Evolutionary conservation across 2,329 filamentous ascomycete species (phyloP).

Genomic region (Zymoseptoria tritici): DNA sequence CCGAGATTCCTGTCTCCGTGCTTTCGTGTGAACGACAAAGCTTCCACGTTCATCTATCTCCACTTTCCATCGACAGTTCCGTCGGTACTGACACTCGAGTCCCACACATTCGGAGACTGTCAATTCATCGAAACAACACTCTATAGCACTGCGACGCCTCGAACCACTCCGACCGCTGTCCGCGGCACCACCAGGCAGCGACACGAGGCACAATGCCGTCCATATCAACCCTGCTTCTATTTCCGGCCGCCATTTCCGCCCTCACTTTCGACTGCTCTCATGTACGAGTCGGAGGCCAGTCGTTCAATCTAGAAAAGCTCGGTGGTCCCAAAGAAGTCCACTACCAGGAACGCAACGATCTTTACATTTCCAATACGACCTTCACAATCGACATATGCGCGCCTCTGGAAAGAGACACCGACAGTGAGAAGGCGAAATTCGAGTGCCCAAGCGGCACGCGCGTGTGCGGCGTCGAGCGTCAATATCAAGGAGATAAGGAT

Average conservation of each 20-base stretch:
- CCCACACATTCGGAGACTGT: too few species aligned
- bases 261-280: slow-evolving; percentile 56
- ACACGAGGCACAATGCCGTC: slow-evolving; percentile 10
- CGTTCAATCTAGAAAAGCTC: slow-evolving; percentile 58
- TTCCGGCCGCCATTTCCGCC: slow-evolving; percentile 31
- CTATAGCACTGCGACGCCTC: not conserved
- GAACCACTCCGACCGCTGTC: not conserved
- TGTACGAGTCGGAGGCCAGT: slow-evolving; percentile 50
- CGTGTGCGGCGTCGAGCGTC: slow-evolving; percentile 68
- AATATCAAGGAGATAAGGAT: slow-evolving; percentile 42
- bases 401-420: slow-evolving; percentile 55
- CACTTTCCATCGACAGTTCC: not conserved
- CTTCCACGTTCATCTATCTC: not conserved
- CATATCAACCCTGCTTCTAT: slow-evolving; percentile 18
- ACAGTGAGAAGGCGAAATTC: slow-evolving; percentile 44
- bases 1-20: not conserved
- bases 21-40: not conserved
- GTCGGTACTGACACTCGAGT: too few species aligned
- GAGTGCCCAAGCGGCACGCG: slow-evolving; percentile 61
- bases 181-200: not conserved
- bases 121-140: not conserved
- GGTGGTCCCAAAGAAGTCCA: slow-evolving; percentile 63
- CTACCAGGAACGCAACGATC: slow-evolving; percentile 41
- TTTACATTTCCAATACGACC: slow-evolving; percentile 61
- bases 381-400: slow-evolving; percentile 75